Base-by-base conservation (phyloP, 805 yeast genomes). In the Yamadazyma philogaea region DNA sequence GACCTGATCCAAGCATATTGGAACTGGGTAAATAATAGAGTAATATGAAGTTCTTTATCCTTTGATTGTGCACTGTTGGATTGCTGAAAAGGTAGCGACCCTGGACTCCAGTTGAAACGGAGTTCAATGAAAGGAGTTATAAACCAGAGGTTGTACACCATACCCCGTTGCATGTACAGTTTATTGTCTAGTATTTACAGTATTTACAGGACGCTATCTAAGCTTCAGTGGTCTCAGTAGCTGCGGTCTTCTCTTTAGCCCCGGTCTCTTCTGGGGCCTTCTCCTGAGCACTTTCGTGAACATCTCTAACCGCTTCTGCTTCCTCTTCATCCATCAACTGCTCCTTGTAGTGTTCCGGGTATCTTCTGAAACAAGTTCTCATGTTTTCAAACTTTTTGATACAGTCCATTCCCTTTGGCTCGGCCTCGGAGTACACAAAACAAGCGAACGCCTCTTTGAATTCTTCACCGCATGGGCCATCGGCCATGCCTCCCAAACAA, bases 401-500 rank as follows among this genome's bases (percentile, higher is more conserved):
- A 68, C 99, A 93, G 63, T 93, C 97, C 47, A 86, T 79, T 37
- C 99, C 99, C 72, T 91, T 91, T 60, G 98, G 97, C 61, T 91
- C 98, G 45, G 84, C 83, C 56, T 84, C 87, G 6, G 97, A 89
- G 72, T 84, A 89, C 33, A 93, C 91, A 59, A 93, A 93, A 64
- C 99, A 93, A 7, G 95, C 76, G 63, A 93, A 93, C 0, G 99
- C 98, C 40, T 79, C 88, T 47, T 62, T 63, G 46, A 61, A 58
- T 46, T 55, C 58, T 52, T 62, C 57, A 22, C 99, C 99, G 70
- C 99, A 93, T 43, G 99, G 98, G 0, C 99, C 99, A 51, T 90
- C 76, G 24, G 99, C 98, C 97, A 93, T 88, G 32, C 99, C 99
- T 26, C 98, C 99, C 38, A 93, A 73, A 66, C 98, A 91, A n/a